Base-by-base conservation (phyloP, 2,329 filamentous ascomycete species). In the Fusarium vanettenii region DNA sequence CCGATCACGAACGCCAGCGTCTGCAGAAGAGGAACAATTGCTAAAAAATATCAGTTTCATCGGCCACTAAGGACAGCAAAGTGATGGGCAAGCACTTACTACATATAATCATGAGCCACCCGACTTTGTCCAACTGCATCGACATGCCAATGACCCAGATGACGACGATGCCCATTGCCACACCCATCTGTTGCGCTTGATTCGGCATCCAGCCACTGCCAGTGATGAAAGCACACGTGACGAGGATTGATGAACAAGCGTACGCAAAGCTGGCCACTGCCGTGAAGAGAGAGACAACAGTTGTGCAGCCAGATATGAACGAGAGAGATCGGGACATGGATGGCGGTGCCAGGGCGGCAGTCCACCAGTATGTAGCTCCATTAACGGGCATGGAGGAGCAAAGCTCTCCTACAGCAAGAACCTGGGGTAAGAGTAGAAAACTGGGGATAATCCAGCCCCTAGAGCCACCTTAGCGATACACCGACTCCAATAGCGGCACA, bases 151-250 rank as follows among this genome's bases (percentile, higher is more conserved):
- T 22, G 7, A 16, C 61, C 61, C 63, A 66, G 22, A 60, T 25
- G 2, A 48, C 2, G 5, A 66, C 13, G n/a, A 66, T 14, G 31
- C n/a, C 63, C 63, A 52, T 64, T 6, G 61, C 41, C 8, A 55
- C 56, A 5, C 27, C 43, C 61, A 55, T 64, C 29, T 37, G 39
- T 13, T 64, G 10, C 5, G 85, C 82, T 25, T 79, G 65, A 25
- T 69, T 65, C n/a, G 50, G 35, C 18, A 9, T 6, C 45, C 33
- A 65, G 9, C 43, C 37, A 27, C 27, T 27, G 25, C 37, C 33
- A 14, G 20, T 14, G 6, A 59, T 10, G 16, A 57, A 31, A 20
- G 62, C 11, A 50, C 57, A 45, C 6, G n/a, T 25, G 8, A 50
- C 33, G 14, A 41, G n/a, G 25, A 11, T 31, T 4, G 48, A 39